phyloP scores from a whole-genome alignment of 495 filamentous ascomycete species.

The Parachaetomium inaequale region DNA sequence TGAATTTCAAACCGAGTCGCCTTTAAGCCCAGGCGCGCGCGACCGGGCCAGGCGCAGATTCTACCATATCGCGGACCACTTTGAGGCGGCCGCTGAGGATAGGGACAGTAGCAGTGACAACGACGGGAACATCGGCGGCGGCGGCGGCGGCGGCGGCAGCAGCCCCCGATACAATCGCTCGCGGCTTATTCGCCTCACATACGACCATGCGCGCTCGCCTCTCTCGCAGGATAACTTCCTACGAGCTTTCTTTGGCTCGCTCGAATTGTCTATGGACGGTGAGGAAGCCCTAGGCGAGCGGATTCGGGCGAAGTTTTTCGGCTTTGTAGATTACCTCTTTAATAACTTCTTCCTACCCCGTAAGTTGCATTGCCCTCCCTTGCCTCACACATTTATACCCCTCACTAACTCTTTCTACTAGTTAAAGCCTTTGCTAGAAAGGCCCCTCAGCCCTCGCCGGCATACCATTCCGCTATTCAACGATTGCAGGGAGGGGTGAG shows the following conservation, averaged over 20 bases:
- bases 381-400: neutral
- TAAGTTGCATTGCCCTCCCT: neutral
- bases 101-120: neutral
- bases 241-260: conserved; percentile 25
- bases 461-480: neutral
- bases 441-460: neutral
- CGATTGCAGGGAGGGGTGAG: neutral
- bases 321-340: conserved; percentile 27
- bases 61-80: conserved; percentile 9
- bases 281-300: conserved; percentile 16
- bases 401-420: neutral
- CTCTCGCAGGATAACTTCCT: conserved; percentile 24
- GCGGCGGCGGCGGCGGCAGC: neutral
- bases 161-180: conserved; percentile 10
- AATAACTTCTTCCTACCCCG: conserved; percentile 30
- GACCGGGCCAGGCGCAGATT: conserved; percentile 7
- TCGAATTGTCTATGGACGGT: conserved; percentile 19
- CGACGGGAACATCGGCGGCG: neutral
- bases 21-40: conserved; percentile 6
- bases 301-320: conserved; percentile 19
- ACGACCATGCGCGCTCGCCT: conserved; percentile 26
- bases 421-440: neutral
- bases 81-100: conserved; percentile 1
- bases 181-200: conserved; percentile 27
- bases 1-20: conserved; percentile 2